These are phyloP conservation scores for Suhomyces ambrosiae DNA, from an alignment of 1,139 yeast species.

Conservation along the genomic window DNA sequence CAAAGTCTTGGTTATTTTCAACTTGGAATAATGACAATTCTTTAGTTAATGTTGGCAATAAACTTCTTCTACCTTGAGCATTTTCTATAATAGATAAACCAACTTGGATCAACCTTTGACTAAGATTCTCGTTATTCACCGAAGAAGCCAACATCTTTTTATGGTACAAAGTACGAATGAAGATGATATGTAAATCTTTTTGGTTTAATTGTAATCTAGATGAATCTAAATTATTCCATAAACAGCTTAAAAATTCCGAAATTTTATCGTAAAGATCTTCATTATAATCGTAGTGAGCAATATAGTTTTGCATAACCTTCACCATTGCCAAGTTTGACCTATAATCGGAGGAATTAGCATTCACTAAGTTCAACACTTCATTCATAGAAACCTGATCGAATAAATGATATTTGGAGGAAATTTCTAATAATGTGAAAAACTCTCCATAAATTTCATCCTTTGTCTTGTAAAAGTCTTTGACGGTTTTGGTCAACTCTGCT, in stretches of 20 bases:
- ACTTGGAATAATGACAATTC: conserved; percentile 46
- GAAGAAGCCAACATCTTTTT: conserved; percentile 24
- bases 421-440: conserved; percentile 25
- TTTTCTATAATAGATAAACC: conserved; percentile 48
- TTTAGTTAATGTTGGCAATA: conserved; percentile 61
- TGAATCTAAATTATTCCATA: conserved; percentile 64
- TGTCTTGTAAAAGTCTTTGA: conserved; percentile 45
- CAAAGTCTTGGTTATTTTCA: conserved; percentile 32
- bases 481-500: conserved; percentile 23
- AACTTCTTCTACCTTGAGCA: conserved; percentile 66
- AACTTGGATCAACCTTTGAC: conserved; percentile 35
- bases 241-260: conserved; percentile 34
- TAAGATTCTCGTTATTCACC: conserved; percentile 24
- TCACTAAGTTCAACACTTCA: conserved; percentile 18
- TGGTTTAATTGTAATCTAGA: conserved; percentile 70
- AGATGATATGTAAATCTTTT: conserved; percentile 56
- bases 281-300: conserved; percentile 15
- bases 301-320: conserved; percentile 13
- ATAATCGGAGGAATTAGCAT: conserved; percentile 28
- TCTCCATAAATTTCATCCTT: conserved; percentile 44
- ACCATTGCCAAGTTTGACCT: conserved; percentile 31
- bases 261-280: conserved; percentile 19
- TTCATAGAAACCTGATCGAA: conserved; percentile 11
- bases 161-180: conserved; percentile 50
- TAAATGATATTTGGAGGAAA: conserved; percentile 5